A percentile compares a stretch with the other conserved stretches of the same genome.
Evolutionary conservation across 2,329 filamentous ascomycete species (phyloP).

Genomic region (Davidsoniella australis): DNA sequence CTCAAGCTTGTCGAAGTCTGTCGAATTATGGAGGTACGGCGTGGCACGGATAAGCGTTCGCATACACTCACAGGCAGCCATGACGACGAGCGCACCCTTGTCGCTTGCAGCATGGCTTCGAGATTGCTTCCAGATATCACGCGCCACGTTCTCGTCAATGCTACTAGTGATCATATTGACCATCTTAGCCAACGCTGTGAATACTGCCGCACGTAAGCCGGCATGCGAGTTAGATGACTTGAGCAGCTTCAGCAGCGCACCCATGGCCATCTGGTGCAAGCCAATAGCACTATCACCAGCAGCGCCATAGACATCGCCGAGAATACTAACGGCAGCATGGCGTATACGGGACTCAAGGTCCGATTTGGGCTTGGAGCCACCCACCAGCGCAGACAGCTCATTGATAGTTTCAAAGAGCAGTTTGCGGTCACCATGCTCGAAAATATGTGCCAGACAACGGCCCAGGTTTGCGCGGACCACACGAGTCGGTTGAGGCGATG

Average conservation of each 20-base stretch:
- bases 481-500: slow-evolving; percentile 67
- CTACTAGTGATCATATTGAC: slow-evolving; percentile 56
- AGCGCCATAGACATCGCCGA: slow-evolving; percentile 80
- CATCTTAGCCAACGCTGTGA: slow-evolving; percentile 60
- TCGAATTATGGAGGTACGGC: slow-evolving; percentile 68
- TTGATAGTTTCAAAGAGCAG: slow-evolving; percentile 89
- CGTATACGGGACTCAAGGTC: slow-evolving; percentile 65
- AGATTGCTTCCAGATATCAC: slow-evolving; percentile 86
- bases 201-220: slow-evolving; percentile 63
- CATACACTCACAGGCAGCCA: slow-evolving; percentile 63
- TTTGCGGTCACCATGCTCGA: slow-evolving; percentile 74
- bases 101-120: slow-evolving; percentile 61
- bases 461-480: slow-evolving; percentile 83
- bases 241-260: slow-evolving; percentile 57
- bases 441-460: slow-evolving; percentile 65
- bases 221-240: slow-evolving; percentile 68
- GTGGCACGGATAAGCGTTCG: slow-evolving; percentile 57
- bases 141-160: slow-evolving; percentile 68
- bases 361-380: slow-evolving; percentile 52
- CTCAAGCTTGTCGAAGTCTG: slow-evolving; percentile 81
- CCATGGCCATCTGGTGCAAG: slow-evolving; percentile 57
- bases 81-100: slow-evolving; percentile 67
- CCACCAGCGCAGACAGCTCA: slow-evolving; percentile 59
- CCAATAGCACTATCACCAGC: slow-evolving; percentile 86
- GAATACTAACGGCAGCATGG: slow-evolving; percentile 72